These are phyloP conservation scores for Claviceps sp. DNA, from an alignment of 2,329 filamentous ascomycete genomes.

Conservation along the genomic window DNA sequence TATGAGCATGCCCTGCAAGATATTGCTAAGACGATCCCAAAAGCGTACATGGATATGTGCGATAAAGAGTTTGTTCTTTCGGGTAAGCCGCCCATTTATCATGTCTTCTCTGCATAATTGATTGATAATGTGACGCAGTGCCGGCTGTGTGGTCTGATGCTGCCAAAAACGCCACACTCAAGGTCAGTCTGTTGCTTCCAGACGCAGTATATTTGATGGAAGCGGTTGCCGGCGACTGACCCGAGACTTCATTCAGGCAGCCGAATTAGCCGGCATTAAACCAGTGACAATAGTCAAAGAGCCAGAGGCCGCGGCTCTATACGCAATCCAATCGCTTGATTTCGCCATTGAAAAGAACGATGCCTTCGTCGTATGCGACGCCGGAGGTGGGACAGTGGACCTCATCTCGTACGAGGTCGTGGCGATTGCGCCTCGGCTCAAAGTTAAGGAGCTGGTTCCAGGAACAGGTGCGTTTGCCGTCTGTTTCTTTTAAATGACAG, in stretches of 20 bases:
- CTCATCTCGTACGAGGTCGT: conserved; percentile 38
- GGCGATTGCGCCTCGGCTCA: conserved; percentile 5
- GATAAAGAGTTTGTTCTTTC: conserved; percentile 24
- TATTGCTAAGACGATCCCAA: conserved; percentile 16
- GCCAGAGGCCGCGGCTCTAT: conserved; percentile 37
- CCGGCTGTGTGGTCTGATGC: conserved; percentile 45
- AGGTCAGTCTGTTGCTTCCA: conserved; percentile 4
- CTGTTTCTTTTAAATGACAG: no score
- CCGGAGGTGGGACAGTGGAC: conserved; percentile 40
- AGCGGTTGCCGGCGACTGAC: neutral
- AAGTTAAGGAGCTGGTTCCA: conserved; percentile 13
- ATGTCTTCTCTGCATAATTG: neutral
- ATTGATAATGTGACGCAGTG: conserved; percentile 24
- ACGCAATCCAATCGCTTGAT: conserved; percentile 29
- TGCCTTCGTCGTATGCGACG: conserved; percentile 39
- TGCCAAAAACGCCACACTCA: conserved; percentile 34
- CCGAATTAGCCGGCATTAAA: conserved; percentile 24
- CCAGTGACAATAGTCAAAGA: conserved; percentile 35
- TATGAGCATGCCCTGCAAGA: conserved; percentile 21
- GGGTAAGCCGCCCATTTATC: conserved; percentile 17
- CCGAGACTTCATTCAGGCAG: conserved; percentile 14
- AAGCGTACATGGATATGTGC: conserved; percentile 8
- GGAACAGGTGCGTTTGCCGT: conserved; percentile 8
- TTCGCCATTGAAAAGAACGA: conserved; percentile 28
- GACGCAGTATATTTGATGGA: neutral